Percentiles rank a stretch among this genome's conserved stretches.
Evolutionary conservation across 768 basidiomycete genomes (phyloP).

Genomic region (Boletellus emodensis): DNA sequence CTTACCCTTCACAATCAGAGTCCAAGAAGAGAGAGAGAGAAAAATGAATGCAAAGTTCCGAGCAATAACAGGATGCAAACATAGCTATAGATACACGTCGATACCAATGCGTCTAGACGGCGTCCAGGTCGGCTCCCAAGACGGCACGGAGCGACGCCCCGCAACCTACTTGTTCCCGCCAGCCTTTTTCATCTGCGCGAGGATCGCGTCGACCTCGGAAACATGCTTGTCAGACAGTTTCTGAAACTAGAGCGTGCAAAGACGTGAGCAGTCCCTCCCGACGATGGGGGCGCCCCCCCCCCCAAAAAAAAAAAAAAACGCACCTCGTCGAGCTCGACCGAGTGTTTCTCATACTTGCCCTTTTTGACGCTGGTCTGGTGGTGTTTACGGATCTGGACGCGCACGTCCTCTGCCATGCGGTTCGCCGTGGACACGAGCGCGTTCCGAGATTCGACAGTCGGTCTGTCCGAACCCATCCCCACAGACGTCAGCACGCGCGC

Average conservation of each 20-base stretch:
- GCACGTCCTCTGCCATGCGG: slow-evolving; percentile 70
- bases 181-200: slow-evolving; percentile 60
- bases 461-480: slow-evolving; percentile 38
- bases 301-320: slow-evolving; percentile 20
- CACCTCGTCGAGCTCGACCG: slow-evolving; percentile 69
- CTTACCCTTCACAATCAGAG: no score
- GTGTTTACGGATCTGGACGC: slow-evolving; percentile 70
- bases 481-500: background rate
- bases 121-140: no score
- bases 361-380: slow-evolving; percentile 64
- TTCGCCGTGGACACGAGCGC: slow-evolving; percentile 52
- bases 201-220: slow-evolving; percentile 61
- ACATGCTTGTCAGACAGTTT: slow-evolving; percentile 62
- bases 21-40: no score
- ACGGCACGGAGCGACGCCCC: no score
- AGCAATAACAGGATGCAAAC: no score
- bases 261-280: no score
- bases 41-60: no score
- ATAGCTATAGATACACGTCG: no score
- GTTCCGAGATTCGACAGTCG: slow-evolving; percentile 69
- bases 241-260: slow-evolving; percentile 53
- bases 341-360: slow-evolving; percentile 65
- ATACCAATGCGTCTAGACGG: no score
- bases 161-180: slow-evolving; percentile 18
- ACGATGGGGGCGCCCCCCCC: no score